These are phyloP conservation scores for Davidsoniella eucalypti DNA, from an alignment of 2,329 filamentous ascomycete species.

Conservation along the genomic window DNA sequence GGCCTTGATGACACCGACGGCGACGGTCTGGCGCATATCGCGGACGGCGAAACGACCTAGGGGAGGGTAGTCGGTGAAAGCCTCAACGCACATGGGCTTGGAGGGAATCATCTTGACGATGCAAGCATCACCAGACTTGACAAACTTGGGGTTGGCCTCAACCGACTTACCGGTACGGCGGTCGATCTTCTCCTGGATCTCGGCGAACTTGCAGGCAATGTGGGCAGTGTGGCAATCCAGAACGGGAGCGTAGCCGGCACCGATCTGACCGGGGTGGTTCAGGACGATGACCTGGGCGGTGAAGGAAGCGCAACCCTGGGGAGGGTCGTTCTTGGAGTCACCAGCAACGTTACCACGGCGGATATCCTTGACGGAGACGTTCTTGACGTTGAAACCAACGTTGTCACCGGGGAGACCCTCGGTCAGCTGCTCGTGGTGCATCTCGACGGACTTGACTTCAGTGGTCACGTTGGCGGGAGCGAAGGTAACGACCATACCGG, in stretches of 20 bases:
- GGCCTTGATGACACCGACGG: slow-evolving; percentile 88
- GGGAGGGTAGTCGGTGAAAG: slow-evolving; percentile 98
- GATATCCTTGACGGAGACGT: slow-evolving; percentile 99
- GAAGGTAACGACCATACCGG: slow-evolving; percentile 91
- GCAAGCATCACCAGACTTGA: slow-evolving; percentile 99
- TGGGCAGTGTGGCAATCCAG: slow-evolving; percentile 99
- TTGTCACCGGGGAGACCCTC: slow-evolving; percentile 99
- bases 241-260: slow-evolving; percentile 97
- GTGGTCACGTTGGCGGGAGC: slow-evolving; percentile 98
- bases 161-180: slow-evolving; percentile 98
- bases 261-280: slow-evolving; percentile 99
- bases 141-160: slow-evolving; percentile 90
- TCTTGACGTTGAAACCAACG: slow-evolving; percentile 99
- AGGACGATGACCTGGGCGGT: slow-evolving; percentile 99
- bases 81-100: slow-evolving; percentile 99
- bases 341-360: slow-evolving; percentile 99
- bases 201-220: slow-evolving; percentile 99
- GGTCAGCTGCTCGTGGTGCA: slow-evolving; percentile 98
- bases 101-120: slow-evolving; percentile 99
- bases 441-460: slow-evolving; percentile 99
- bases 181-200: slow-evolving; percentile 99
- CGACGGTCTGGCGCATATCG: slow-evolving; percentile 88
- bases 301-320: slow-evolving; percentile 78
- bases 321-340: slow-evolving; percentile 99
- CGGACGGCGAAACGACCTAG: slow-evolving; percentile 99